A percentile compares a stretch with the other conserved stretches of the same genome.
Evolutionary conservation across 257 asterid genomes (phyloP).

Genomic region (Mitragyna speciosa): DNA sequence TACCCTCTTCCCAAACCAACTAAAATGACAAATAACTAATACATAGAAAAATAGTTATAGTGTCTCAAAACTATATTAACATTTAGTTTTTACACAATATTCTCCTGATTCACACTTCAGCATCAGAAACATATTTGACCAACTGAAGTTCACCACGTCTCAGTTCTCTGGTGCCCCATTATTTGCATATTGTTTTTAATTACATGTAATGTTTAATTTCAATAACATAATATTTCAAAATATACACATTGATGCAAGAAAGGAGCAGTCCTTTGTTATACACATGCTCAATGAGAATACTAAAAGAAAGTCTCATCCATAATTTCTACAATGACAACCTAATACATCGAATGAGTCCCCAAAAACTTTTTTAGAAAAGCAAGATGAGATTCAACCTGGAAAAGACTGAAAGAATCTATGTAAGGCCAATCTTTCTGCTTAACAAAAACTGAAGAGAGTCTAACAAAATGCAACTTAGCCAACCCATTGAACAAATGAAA

Average conservation of each 20-base stretch:
- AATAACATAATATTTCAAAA: neutral
- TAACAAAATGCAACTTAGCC: neutral
- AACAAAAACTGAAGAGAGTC: too few relatives aligned
- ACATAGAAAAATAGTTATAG: neutral
- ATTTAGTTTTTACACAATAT: neutral
- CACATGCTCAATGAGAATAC: neutral
- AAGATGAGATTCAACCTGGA: neutral
- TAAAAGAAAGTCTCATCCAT: neutral
- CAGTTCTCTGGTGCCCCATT: neutral
- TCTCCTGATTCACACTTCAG: neutral
- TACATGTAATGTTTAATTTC: neutral
- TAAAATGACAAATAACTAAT: neutral
- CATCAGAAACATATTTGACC: neutral
- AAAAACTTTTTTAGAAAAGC: neutral
- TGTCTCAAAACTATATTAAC: neutral
- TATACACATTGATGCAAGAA: neutral
- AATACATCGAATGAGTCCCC: neutral
- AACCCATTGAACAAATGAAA: neutral
- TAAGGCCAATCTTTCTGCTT: neutral
- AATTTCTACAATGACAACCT: neutral
- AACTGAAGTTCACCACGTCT: neutral
- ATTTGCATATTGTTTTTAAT: neutral
- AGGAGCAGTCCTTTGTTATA: neutral
- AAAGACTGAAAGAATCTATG: neutral
- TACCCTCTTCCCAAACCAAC: neutral